These are phyloP conservation scores for Candida ponderosae DNA, from an alignment of 805 yeast genomes.

Conservation along the genomic window DNA sequence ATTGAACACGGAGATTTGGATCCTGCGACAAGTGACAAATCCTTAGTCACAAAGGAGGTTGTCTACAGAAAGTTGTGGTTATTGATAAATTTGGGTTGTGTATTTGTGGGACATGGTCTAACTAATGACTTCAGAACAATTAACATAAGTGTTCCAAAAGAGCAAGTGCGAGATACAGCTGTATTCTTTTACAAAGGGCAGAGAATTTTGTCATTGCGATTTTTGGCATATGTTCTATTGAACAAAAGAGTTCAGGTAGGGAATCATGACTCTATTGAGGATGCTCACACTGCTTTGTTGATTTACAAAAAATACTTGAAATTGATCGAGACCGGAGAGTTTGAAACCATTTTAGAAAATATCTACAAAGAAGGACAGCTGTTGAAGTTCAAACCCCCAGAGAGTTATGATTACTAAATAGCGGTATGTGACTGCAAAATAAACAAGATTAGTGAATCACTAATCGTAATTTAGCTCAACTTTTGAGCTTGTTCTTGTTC, in stretches of 20 bases:
- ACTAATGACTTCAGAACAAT: conserved; percentile 89
- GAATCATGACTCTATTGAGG: conserved; percentile 96
- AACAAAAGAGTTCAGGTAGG: conserved; percentile 78
- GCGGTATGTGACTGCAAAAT: too few species aligned
- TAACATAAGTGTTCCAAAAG: conserved; percentile 78
- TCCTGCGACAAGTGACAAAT: conserved; percentile 51
- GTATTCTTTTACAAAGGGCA: conserved; percentile 70
- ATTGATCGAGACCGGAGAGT: conserved; percentile 45
- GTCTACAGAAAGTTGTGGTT: conserved; percentile 90
- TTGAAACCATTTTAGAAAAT: conserved; percentile 54
- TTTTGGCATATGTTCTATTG: conserved; percentile 73
- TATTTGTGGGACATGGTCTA: conserved; percentile 93
- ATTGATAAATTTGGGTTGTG: conserved; percentile 77
- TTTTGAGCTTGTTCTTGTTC: conserved; percentile 16
- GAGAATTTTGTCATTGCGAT: conserved; percentile 76
- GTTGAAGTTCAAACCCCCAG: conserved; percentile 20
- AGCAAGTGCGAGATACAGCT: conserved; percentile 86
- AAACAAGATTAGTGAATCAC: too few species aligned
- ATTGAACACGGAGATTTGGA: conserved; percentile 88
- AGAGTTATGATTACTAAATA: not conserved
- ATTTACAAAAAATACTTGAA: conserved; percentile 68
- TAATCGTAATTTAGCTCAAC: not conserved
- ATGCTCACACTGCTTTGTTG: conserved; percentile 79
- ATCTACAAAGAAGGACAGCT: conserved; percentile 61
- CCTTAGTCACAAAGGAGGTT: conserved; percentile 71